A percentile compares a stretch with the other conserved stretches of the same genome.
Evolutionary conservation across 169 alveolate genomes (phyloP).

Genomic region (Plasmodium reichenowi): DNA sequence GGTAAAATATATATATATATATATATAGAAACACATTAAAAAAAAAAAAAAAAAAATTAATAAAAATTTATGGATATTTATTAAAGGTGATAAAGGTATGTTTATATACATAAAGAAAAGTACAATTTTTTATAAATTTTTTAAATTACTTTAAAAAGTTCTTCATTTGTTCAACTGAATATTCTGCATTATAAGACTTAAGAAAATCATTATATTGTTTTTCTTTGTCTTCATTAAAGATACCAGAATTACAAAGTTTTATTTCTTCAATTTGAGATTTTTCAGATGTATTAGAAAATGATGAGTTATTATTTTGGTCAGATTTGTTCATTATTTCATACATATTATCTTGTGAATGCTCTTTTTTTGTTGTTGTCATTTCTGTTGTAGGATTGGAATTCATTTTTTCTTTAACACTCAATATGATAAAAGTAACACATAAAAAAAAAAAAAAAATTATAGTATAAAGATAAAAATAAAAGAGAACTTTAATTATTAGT

Average conservation of each 20-base stretch:
- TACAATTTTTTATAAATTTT: slow-evolving; percentile 1
- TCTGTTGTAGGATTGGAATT: not conserved
- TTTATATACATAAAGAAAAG: not conserved
- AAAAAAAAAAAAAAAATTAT: not conserved
- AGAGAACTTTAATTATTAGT: too few species aligned
- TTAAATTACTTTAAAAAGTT: slow-evolving; percentile 54
- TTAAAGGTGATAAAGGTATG: not conserved
- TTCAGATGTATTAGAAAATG: not conserved
- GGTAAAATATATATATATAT: not conserved
- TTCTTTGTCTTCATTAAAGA: slow-evolving; percentile 17
- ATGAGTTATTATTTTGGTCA: not conserved
- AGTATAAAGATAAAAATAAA: too few species aligned
- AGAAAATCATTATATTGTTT: slow-evolving; percentile 26
- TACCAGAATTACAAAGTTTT: slow-evolving; percentile 2
- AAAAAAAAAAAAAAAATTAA: slow-evolving; percentile 4
- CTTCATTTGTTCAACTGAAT: slow-evolving; percentile 56
- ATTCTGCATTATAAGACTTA: slow-evolving; percentile 34
- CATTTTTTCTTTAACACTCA: too few species aligned
- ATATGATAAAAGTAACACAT: not conserved
- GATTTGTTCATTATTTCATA: slow-evolving; percentile 8
- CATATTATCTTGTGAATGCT: not conserved
- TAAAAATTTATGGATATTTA: not conserved
- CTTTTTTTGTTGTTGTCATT: not conserved
- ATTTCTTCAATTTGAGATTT: not conserved
- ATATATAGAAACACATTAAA: not conserved